Base-by-base conservation (phyloP, 2,329 filamentous ascomycete species). In the Paraphaeosphaeria minitans region DNA sequence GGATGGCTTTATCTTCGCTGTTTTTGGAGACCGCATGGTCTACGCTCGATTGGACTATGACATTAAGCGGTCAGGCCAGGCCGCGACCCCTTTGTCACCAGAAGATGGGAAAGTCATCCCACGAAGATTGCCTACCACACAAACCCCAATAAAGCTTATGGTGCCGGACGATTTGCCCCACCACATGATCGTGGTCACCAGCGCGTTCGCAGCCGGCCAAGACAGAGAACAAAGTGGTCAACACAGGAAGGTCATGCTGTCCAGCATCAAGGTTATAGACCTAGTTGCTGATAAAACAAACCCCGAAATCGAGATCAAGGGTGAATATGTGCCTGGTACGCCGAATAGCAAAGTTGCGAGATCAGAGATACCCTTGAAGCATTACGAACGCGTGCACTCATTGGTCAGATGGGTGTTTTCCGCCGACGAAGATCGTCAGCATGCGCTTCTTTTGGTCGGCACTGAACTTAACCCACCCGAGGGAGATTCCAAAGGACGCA, bases 351-450 rank as follows among this genome's bases (percentile, higher is more conserved):
- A 77, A 4, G 69, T 75, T 0, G 72, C 80, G 0, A 76, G 82
- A 1, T 84, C 83, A 57, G 83, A 88, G 31, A 81, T 80, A 16
- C 83, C 83, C 3, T 77, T 92, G 16, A 81, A 84, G 46, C 62
- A 75, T 0, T 83, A 84, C 0, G 87, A 90, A 61, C 81, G 81
- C 41, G 83, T 93, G 1, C 80, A 85, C 45, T 81, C 84, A 1
- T 73, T 93, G 8, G 74, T 83, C 1, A 87, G 91, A 60, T 93
- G 90, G 90, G 72, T 80, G 5, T 86, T 85, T 61, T 76, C 79
- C 33, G 84, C 85, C 56, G 81, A 85, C 39, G 59, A 65, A 4
- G 80, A 79, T n/a, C 85, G 83, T 56, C 81, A 76, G 0, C 89
- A 88, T 73, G 81, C 84, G 1, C 89, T 87, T 68, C 79, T 92